Conservation (phyloP, 768 basidiomycete species). For the Thelephora ganbajun region DNA sequence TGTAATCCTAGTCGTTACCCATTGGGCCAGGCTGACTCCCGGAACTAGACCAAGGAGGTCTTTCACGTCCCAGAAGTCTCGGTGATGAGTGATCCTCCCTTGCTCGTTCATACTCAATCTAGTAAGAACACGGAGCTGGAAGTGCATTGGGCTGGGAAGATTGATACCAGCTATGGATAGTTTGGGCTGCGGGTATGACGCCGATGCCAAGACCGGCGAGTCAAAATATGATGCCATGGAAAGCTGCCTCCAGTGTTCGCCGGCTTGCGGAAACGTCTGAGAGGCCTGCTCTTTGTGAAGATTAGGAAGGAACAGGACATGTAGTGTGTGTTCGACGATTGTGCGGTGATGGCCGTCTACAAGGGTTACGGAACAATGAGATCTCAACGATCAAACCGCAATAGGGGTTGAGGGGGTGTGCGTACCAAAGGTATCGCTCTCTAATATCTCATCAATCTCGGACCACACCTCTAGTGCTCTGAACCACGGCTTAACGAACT, state of each 20-base stretch:
- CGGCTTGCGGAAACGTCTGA: conserved; percentile 11
- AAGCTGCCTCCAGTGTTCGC: too few species aligned
- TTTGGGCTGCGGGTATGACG: conserved; percentile 22
- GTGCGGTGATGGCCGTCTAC: conserved; percentile 61
- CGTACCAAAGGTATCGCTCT: conserved; percentile 69
- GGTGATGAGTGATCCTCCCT: conserved; percentile 66
- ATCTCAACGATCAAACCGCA: neutral
- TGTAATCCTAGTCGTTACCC: conserved; percentile 45
- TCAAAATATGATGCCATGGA: too few species aligned
- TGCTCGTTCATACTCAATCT: conserved; percentile 71
- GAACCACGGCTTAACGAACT: conserved; percentile 34
- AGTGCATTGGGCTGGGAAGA: conserved; percentile 58
- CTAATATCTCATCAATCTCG: conserved; percentile 60
- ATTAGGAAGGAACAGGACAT: conserved; percentile 63
- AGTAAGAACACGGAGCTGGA: conserved; percentile 58
- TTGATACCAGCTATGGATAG: conserved; percentile 46
- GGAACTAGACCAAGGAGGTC: conserved; percentile 65
- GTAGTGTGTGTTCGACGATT: conserved; percentile 69
- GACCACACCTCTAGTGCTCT: conserved; percentile 58
- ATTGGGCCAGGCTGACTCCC: conserved; percentile 51
- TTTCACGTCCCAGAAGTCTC: conserved; percentile 71
- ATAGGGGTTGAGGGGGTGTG: conserved; percentile 8
- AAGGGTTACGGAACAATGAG: neutral
- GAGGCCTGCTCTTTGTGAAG: conserved; percentile 30
- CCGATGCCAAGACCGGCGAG: conserved; percentile 11